phyloP scores from a whole-genome alignment of 208 protist genomes.

The Acanthamoeba castellanii region DNA sequence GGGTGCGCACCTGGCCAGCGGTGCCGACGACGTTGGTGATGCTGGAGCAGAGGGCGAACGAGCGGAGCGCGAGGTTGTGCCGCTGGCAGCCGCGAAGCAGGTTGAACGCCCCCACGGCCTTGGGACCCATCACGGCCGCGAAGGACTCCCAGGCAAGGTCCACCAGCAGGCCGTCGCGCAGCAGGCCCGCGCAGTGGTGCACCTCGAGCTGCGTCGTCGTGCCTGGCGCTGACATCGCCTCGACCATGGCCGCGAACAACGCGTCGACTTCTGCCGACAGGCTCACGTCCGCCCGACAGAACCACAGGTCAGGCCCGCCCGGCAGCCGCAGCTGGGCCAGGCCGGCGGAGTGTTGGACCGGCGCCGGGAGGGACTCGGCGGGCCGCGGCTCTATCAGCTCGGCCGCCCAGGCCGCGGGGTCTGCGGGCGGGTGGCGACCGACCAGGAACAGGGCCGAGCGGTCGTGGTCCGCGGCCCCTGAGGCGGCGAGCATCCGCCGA shows the following conservation, averaged over 20 bases:
- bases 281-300: slow-evolving; percentile 5
- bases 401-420: neutral
- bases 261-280: neutral
- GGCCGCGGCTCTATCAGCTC: neutral
- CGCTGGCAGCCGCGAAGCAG: slow-evolving; percentile 50
- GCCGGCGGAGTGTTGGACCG: neutral
- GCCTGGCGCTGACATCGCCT: neutral
- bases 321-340: neutral
- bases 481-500: neutral
- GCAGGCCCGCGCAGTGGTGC: slow-evolving; percentile 81
- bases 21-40: slow-evolving; percentile 80
- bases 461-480: neutral
- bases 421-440: neutral
- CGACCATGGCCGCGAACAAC: neutral
- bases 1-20: slow-evolving; percentile 49
- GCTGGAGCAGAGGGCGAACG: slow-evolving; percentile 83
- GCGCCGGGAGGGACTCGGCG: neutral
- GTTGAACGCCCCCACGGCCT: slow-evolving; percentile 80
- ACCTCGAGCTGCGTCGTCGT: slow-evolving; percentile 63
- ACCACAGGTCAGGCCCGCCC: neutral
- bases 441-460: neutral
- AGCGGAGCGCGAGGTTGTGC: slow-evolving; percentile 55
- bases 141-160: slow-evolving; percentile 76
- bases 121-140: slow-evolving; percentile 79
- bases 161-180: slow-evolving; percentile 77